Evolutionary conservation across 495 filamentous ascomycete species (phyloP).

Genomic region (Copromyces sp.): DNA sequence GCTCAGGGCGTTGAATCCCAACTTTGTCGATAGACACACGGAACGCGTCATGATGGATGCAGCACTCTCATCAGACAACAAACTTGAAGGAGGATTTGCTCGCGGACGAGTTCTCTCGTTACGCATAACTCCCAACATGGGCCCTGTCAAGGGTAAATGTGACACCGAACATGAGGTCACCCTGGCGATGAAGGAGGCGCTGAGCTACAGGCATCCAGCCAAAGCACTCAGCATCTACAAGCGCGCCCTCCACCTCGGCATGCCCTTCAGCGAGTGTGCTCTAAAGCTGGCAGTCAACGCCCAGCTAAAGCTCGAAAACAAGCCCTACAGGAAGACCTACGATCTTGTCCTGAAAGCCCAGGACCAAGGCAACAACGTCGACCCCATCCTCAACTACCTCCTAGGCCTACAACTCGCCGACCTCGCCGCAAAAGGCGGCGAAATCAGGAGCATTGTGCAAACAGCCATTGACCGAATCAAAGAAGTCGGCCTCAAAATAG

Average conservation of each 20-base stretch:
- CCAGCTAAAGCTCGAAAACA: conserved; percentile 13
- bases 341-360: conserved; percentile 25
- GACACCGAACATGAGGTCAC: conserved; percentile 20
- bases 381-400: conserved; percentile 21
- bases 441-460: neutral
- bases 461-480: conserved; percentile 9
- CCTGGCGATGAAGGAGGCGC: conserved; percentile 27
- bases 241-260: conserved; percentile 18
- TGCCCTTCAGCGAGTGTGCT: conserved; percentile 21
- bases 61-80: conserved; percentile 13
- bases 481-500: conserved; percentile 14
- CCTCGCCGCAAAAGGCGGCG: neutral
- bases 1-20: conserved; percentile 20
- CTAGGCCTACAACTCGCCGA: conserved; percentile 14
- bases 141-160: conserved; percentile 15
- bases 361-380: conserved; percentile 24
- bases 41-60: conserved; percentile 29
- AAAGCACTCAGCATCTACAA: conserved; percentile 27
- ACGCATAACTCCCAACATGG: conserved; percentile 7
- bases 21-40: conserved; percentile 21
- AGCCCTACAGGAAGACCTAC: conserved; percentile 13
- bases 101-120: conserved; percentile 13
- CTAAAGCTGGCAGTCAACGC: conserved; percentile 34
- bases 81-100: conserved; percentile 9
- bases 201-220: conserved; percentile 10